phyloP scores from a whole-genome alignment of 768 basidiomycete species.

The Albatrellus ellisii region DNA sequence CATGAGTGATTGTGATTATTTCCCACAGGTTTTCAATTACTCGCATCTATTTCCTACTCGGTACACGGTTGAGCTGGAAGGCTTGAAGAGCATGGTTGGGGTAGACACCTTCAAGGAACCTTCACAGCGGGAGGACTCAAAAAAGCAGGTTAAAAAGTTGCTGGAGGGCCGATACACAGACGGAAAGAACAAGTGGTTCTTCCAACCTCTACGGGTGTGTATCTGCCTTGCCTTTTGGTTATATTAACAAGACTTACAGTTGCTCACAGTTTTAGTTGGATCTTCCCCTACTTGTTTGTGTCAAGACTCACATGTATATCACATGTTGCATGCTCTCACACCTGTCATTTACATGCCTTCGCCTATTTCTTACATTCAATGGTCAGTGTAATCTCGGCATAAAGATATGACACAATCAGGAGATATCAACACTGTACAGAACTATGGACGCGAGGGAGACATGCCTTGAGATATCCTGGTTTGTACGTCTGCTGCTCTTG shows the following conservation, averaged over 20 bases:
- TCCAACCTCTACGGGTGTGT: slow-evolving; percentile 67
- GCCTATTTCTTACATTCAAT: too few relatives aligned
- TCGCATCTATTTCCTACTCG: slow-evolving; percentile 99
- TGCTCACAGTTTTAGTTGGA: slow-evolving; percentile 23
- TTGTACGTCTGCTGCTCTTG: slow-evolving; percentile 27
- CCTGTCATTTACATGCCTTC: neutral
- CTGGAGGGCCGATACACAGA: slow-evolving; percentile 88
- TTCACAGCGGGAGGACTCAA: slow-evolving; percentile 85
- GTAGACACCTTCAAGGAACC: slow-evolving; percentile 96
- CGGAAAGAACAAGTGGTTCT: slow-evolving; percentile 99
- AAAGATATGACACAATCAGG: too few relatives aligned
- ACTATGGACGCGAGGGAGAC: too few relatives aligned
- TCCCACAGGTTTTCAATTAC: slow-evolving; percentile 89
- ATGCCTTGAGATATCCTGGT: slow-evolving; percentile 2
- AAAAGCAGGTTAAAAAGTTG: slow-evolving; percentile 93
- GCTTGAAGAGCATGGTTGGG: slow-evolving; percentile 75
- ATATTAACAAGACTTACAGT: neutral
- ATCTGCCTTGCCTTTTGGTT: slow-evolving; percentile 9
- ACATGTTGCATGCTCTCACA: slow-evolving; percentile 19
- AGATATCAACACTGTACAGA: too few relatives aligned
- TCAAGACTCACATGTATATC: slow-evolving; percentile 29
- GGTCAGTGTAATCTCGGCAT: too few relatives aligned
- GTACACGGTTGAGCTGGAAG: slow-evolving; percentile 94
- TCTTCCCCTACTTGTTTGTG: slow-evolving; percentile 9
- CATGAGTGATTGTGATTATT: too few relatives aligned